Percentiles rank a stretch among this genome's conserved stretches.
Conservation (phyloP, 208 protist genomes). For the Sergeia podlipaevii region DNA sequence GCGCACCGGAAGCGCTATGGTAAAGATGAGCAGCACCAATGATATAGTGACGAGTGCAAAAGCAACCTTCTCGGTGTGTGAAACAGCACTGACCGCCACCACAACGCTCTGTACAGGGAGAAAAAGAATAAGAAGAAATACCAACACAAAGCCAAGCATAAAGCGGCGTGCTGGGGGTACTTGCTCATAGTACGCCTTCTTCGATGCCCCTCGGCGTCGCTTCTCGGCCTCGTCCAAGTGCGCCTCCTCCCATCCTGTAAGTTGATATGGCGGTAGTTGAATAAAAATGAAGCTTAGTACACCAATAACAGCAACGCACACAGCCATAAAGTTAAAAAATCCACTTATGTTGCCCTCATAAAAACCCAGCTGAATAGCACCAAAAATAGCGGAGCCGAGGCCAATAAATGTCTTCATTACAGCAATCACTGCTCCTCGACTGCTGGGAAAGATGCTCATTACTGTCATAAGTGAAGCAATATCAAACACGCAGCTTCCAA, state of each 20-base stretch:
- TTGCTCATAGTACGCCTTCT: constrained; percentile 54
- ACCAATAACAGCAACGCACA: constrained; percentile 23
- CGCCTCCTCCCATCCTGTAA: constrained; percentile 54
- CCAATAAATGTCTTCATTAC: constrained; percentile 87
- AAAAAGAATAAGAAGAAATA: constrained; percentile 56
- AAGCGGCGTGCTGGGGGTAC: constrained; percentile 66
- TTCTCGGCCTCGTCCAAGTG: constrained; percentile 33
- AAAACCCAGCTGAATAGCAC: constrained; percentile 60
- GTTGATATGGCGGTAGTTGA: constrained; percentile 62
- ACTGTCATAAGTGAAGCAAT: constrained; percentile 73
- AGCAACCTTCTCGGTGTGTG: constrained; percentile 13
- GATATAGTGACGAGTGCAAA: constrained; percentile 43
- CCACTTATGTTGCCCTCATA: constrained; percentile 37
- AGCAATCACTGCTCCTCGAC: constrained; percentile 71
- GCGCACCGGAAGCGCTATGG: constrained; percentile 52
- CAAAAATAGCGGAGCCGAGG: constrained; percentile 78
- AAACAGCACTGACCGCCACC: constrained; percentile 31
- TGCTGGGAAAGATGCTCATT: constrained; percentile 74
- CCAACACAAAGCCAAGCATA: constrained; percentile 46
- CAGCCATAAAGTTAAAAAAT: constrained; percentile 65
- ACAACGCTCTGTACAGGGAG: constrained; percentile 53
- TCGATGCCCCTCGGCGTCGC: constrained; percentile 25
- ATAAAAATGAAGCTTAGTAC: constrained; percentile 55
- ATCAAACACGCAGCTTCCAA: constrained; percentile 68
- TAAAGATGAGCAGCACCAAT: constrained; percentile 20